Evolutionary conservation across 2,329 filamentous ascomycete genomes (phyloP).

Genomic region (Dothideomycetes sp.): DNA sequence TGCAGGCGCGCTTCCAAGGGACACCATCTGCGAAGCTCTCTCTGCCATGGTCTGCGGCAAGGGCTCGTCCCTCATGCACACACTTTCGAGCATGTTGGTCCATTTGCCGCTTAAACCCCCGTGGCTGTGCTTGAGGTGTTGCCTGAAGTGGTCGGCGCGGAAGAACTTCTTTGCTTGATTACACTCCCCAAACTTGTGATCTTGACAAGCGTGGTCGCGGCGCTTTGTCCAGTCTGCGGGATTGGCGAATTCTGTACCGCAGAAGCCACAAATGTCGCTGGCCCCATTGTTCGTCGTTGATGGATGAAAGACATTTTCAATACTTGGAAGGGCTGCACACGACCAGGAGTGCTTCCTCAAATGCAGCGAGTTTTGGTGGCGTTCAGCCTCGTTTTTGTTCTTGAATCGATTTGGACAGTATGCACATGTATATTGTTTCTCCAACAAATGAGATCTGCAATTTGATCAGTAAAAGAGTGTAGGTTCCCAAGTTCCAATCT

Average conservation of each 20-base stretch:
- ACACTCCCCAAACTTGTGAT: slow-evolving; percentile 96
- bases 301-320: slow-evolving; percentile 75
- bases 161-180: slow-evolving; percentile 98
- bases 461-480: slow-evolving; percentile 12
- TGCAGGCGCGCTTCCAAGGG: neutral
- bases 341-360: slow-evolving; percentile 93
- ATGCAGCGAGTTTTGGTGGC: slow-evolving; percentile 91
- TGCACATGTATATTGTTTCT: slow-evolving; percentile 90
- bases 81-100: slow-evolving; percentile 96
- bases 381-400: slow-evolving; percentile 96
- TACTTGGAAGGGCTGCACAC: slow-evolving; percentile 67
- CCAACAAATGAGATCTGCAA: slow-evolving; percentile 70
- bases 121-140: slow-evolving; percentile 96
- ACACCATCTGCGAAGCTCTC: neutral
- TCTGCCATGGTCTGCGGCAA: slow-evolving; percentile 31
- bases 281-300: slow-evolving; percentile 47
- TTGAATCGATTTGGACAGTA: slow-evolving; percentile 96
- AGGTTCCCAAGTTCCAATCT: slow-evolving; percentile 7
- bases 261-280: slow-evolving; percentile 84
- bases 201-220: slow-evolving; percentile 74
- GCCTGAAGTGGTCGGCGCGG: slow-evolving; percentile 92
- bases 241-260: slow-evolving; percentile 82
- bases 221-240: slow-evolving; percentile 82
- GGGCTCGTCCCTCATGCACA: slow-evolving; percentile 88
- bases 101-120: slow-evolving; percentile 94